Percentiles rank a stretch among this genome's conserved stretches.
Conservation (phyloP, 495 filamentous ascomycete species). For the Thermochaetoides thermophila region DNA sequence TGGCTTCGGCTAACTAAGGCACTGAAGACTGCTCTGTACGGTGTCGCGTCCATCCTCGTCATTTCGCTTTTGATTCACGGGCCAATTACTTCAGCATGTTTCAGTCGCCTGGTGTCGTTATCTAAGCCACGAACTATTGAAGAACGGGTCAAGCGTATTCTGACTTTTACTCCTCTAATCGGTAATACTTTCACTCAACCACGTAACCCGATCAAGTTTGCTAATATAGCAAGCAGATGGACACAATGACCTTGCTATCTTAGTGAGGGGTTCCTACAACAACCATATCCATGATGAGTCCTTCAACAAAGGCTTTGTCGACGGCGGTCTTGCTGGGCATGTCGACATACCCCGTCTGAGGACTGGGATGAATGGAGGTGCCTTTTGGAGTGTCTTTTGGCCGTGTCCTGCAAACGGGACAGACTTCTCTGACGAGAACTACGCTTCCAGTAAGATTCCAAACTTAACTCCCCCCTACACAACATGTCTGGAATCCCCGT, state of each 20-base stretch:
- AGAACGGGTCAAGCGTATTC: constrained; percentile 51
- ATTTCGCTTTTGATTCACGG: too few species aligned
- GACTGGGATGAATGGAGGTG: constrained; percentile 48
- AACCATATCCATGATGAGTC: constrained; percentile 66
- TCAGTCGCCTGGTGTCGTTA: too few species aligned
- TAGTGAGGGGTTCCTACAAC: constrained; percentile 48
- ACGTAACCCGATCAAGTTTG: not conserved
- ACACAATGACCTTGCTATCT: constrained; percentile 75
- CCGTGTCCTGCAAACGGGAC: constrained; percentile 56
- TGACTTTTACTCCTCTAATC: constrained; percentile 63
- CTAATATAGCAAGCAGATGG: constrained; percentile 44
- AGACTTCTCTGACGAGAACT: constrained; percentile 62
- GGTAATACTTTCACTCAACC: constrained; percentile 29
- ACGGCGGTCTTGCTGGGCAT: constrained; percentile 52
- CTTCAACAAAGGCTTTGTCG: constrained; percentile 54
- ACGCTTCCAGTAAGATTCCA: constrained; percentile 33
- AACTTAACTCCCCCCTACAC: not conserved
- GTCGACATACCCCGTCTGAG: constrained; percentile 61
- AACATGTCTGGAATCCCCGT: not conserved
- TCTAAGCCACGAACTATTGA: constrained; percentile 40
- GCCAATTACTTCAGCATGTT: too few species aligned
- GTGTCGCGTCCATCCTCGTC: too few species aligned
- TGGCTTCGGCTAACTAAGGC: too few species aligned
- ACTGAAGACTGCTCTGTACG: too few species aligned
- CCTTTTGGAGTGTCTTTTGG: constrained; percentile 86